Conservation (phyloP, 1,284 basidiomycete genomes). For the Sanghuangporus sanghuang region DNA sequence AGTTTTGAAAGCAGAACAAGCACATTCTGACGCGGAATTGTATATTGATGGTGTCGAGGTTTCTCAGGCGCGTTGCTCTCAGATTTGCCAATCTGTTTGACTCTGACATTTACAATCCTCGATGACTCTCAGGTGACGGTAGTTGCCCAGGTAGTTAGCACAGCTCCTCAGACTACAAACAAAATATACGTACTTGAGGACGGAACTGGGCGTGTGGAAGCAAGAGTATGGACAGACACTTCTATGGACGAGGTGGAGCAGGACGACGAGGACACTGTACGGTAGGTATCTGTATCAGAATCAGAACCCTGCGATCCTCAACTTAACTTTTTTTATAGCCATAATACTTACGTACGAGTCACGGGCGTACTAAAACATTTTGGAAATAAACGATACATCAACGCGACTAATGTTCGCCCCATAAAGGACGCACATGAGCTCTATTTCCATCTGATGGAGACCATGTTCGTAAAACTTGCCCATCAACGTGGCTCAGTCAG, state of each 20-base stretch:
- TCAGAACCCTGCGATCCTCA: neutral
- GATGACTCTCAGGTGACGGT: slow-evolving; percentile 50
- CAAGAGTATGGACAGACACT: slow-evolving; percentile 84
- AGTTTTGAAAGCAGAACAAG: slow-evolving; percentile 71
- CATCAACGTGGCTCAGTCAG: slow-evolving; percentile 37
- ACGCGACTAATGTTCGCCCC: slow-evolving; percentile 66
- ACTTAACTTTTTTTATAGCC: neutral
- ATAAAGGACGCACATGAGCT: slow-evolving; percentile 76
- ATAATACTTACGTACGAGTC: slow-evolving; percentile 53
- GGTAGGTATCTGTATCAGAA: slow-evolving; percentile 38
- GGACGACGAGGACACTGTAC: slow-evolving; percentile 23
- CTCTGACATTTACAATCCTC: neutral
- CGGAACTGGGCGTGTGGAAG: slow-evolving; percentile 85
- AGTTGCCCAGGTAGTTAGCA: slow-evolving; percentile 77
- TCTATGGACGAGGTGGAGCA: slow-evolving; percentile 44
- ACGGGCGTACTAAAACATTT: slow-evolving; percentile 90
- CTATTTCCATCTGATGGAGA: slow-evolving; percentile 72
- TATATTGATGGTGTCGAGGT: slow-evolving; percentile 77
- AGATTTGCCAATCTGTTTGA: neutral
- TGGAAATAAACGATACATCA: slow-evolving; percentile 78
- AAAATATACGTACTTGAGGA: slow-evolving; percentile 82
- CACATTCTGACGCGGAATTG: slow-evolving; percentile 88
- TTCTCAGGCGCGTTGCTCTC: slow-evolving; percentile 37
- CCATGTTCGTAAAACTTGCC: slow-evolving; percentile 41
- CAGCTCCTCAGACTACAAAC: slow-evolving; percentile 76